Evolutionary conservation across 2,329 filamentous ascomycete genomes (phyloP).

Genomic region (Dothideomycetes sp.): DNA sequence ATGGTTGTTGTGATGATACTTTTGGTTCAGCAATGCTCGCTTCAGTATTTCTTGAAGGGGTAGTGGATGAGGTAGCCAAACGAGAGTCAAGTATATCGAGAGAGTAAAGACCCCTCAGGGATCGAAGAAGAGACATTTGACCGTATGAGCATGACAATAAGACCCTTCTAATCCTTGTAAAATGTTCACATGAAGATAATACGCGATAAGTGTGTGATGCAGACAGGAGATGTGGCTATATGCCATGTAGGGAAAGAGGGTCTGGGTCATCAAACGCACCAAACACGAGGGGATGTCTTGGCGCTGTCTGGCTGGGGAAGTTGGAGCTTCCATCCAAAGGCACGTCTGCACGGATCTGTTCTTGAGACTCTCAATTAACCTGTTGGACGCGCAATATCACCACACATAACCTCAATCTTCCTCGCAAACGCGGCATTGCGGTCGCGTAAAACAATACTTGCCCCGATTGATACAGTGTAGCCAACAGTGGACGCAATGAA

Average conservation of each 20-base stretch:
- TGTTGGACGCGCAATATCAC: background rate
- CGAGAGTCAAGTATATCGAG: conserved; percentile 60
- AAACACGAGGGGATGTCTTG: too few relatives aligned
- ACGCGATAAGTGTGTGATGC: too few relatives aligned
- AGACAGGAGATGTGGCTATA: too few relatives aligned
- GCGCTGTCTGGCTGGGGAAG: too few relatives aligned
- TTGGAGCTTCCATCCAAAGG: too few relatives aligned
- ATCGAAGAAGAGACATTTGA: conserved; percentile 14
- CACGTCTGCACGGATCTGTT: too few relatives aligned
- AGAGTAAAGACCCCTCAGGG: conserved; percentile 46
- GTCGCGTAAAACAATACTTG: background rate
- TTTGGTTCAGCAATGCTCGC: conserved; percentile 7
- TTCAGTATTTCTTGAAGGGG: conserved; percentile 34
- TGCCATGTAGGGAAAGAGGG: too few relatives aligned
- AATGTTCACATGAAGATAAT: too few relatives aligned
- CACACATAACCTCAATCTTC: background rate
- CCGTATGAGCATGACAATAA: too few relatives aligned
- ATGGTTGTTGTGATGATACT: conserved; percentile 14
- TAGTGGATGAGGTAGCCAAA: conserved; percentile 57
- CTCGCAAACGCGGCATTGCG: background rate
- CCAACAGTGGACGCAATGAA: background rate
- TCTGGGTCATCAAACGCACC: too few relatives aligned
- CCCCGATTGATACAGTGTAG: background rate
- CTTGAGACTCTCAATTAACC: background rate
- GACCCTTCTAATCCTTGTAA: too few relatives aligned